phyloP scores from a whole-genome alignment of 1,139 yeast species.

The Hansenula anomala region DNA sequence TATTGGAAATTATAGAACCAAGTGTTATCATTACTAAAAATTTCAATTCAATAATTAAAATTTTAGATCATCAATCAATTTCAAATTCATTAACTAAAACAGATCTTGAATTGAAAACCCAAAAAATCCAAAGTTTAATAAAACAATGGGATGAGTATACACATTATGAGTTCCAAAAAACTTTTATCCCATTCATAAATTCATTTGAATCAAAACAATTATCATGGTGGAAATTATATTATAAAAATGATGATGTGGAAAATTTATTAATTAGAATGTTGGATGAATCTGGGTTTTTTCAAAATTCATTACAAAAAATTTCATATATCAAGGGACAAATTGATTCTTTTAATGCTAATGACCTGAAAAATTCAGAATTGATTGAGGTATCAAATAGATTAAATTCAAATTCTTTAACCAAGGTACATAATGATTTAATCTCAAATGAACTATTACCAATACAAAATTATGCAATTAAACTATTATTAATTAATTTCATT shows the following conservation, averaged over 20 bases:
- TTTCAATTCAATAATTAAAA: slow-evolving; percentile 16
- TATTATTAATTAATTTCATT: slow-evolving; percentile 22
- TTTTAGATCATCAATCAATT: slow-evolving; percentile 16
- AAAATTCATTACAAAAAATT: slow-evolving; percentile 20
- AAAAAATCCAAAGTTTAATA: slow-evolving; percentile 16
- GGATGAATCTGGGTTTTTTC: slow-evolving; percentile 14
- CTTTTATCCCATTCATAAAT: slow-evolving; percentile 24
- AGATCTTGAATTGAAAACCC: slow-evolving; percentile 12
- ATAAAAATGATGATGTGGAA: slow-evolving; percentile 19
- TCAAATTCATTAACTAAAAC: slow-evolving; percentile 16
- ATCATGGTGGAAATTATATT: slow-evolving; percentile 23
- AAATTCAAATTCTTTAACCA: slow-evolving; percentile 14
- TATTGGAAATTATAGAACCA: slow-evolving; percentile 8
- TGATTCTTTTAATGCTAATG: slow-evolving; percentile 19
- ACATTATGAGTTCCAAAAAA: slow-evolving; percentile 24
- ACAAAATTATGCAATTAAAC: slow-evolving; percentile 22
- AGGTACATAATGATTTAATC: slow-evolving; percentile 16
- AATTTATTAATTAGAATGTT: slow-evolving; percentile 18
- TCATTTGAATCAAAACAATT: slow-evolving; percentile 17
- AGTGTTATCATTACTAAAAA: slow-evolving; percentile 10
- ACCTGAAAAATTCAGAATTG: slow-evolving; percentile 8
- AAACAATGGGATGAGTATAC: slow-evolving; percentile 25
- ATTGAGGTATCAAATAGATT: slow-evolving; percentile 6
- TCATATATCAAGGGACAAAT: slow-evolving; percentile 24
- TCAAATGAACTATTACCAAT: slow-evolving; percentile 16